A percentile compares a stretch with the other conserved stretches of the same genome.
Evolutionary conservation across 495 filamentous ascomycete genomes (phyloP).

Genomic region (Penicillium herquei): DNA sequence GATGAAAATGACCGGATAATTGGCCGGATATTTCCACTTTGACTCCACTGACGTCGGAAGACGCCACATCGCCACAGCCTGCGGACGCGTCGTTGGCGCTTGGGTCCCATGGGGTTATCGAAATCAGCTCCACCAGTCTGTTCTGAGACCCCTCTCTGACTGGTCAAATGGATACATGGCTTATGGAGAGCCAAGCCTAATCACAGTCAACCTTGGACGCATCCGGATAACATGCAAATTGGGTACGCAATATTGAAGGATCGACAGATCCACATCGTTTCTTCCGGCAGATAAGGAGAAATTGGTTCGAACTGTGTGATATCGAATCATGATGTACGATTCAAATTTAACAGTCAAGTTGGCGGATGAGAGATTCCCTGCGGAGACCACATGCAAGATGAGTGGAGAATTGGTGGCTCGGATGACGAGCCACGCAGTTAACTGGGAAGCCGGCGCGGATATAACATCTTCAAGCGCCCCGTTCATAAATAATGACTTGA

Average conservation of each 20-base stretch:
- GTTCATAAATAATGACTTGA: no score
- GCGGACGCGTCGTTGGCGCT: conserved; percentile 19
- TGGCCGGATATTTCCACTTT: background rate
- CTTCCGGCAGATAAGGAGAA: no score
- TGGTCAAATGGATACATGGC: background rate
- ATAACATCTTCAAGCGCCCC: no score
- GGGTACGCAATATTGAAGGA: background rate
- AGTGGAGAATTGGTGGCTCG: no score
- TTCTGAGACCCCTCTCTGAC: background rate
- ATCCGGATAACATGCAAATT: background rate
- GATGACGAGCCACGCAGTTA: no score
- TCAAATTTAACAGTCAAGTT: no score
- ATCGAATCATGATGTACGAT: no score
- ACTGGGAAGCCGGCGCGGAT: no score
- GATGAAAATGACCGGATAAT: background rate
- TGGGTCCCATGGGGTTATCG: background rate
- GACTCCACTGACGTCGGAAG: background rate
- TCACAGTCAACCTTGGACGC: background rate
- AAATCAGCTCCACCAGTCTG: background rate
- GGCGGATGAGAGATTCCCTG: no score
- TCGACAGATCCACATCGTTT: no score
- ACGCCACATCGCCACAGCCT: conserved; percentile 11
- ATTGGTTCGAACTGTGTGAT: no score
- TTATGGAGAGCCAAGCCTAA: background rate
- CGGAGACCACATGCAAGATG: no score